These are phyloP conservation scores for Pulicaria dysenterica DNA, from an alignment of 129 eudicot genomes.

Conservation along the genomic window DNA sequence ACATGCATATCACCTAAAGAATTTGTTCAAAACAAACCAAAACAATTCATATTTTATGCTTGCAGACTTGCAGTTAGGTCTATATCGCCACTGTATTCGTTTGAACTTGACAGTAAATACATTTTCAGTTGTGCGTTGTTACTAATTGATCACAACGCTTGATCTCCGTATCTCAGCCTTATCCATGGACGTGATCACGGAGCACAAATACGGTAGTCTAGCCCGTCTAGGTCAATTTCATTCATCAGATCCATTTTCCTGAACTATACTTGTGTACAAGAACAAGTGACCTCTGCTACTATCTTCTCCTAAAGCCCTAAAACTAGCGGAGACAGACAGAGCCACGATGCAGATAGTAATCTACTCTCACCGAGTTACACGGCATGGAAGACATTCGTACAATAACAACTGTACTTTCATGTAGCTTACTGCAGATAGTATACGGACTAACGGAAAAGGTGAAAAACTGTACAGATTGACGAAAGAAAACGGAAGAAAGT, in stretches of 20 bases:
- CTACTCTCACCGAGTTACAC: not conserved
- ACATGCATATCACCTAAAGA: no score
- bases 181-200: conserved; percentile 12
- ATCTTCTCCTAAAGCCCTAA: conserved; percentile 15
- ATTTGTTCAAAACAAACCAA: no score
- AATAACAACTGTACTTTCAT: conserved; percentile 19
- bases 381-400: conserved; percentile 4
- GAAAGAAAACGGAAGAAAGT: no score
- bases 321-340: conserved; percentile 10
- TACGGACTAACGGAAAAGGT: no score
- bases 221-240: not conserved
- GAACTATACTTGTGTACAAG: not conserved
- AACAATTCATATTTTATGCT: not conserved
- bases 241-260: not conserved
- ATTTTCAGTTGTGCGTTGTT: not conserved
- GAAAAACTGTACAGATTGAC: no score
- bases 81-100: not conserved
- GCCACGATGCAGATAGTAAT: not conserved
- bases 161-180: conserved; percentile 16
- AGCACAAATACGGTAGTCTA: conserved; percentile 8
- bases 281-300: conserved; percentile 6
- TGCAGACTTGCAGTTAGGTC: not conserved
- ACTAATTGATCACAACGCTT: conserved; percentile 4
- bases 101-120: not conserved
- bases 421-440: conserved; percentile 19